Conservation (phyloP, 2,329 filamentous ascomycete species). For the Fusarium cyanostomum region DNA sequence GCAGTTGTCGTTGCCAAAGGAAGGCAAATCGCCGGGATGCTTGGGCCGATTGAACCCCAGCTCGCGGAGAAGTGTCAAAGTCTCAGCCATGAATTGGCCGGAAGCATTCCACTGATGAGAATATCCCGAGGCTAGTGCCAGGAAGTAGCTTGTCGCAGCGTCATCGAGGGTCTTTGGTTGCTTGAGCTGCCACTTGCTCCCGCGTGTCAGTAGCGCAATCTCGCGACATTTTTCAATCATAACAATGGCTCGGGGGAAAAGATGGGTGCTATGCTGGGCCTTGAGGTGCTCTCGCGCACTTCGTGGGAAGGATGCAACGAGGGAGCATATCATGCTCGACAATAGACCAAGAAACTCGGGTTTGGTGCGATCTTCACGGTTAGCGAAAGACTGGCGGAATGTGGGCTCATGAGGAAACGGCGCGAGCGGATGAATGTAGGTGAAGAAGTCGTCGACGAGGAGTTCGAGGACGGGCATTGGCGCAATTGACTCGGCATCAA, state of each 20-base stretch:
- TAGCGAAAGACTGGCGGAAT: slow-evolving; percentile 74
- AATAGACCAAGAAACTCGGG: slow-evolving; percentile 75
- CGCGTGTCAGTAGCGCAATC: slow-evolving; percentile 74
- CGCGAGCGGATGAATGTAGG: slow-evolving; percentile 79
- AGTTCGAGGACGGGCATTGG: slow-evolving; percentile 73
- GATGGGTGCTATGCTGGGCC: slow-evolving; percentile 66
- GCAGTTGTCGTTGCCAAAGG: slow-evolving; percentile 52
- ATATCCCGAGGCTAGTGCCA: slow-evolving; percentile 73
- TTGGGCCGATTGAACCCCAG: slow-evolving; percentile 70
- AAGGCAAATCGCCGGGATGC: slow-evolving; percentile 51
- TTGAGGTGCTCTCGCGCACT: slow-evolving; percentile 76
- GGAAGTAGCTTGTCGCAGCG: slow-evolving; percentile 79
- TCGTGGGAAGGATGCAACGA: slow-evolving; percentile 81
- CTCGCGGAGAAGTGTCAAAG: slow-evolving; percentile 73
- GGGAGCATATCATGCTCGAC: slow-evolving; percentile 75
- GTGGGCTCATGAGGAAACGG: slow-evolving; percentile 84
- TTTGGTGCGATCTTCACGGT: slow-evolving; percentile 72
- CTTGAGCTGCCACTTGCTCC: slow-evolving; percentile 60
- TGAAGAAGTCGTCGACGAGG: slow-evolving; percentile 84
- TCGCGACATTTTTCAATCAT: slow-evolving; percentile 77
- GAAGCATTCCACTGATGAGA: slow-evolving; percentile 74
- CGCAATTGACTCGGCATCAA: slow-evolving; percentile 75
- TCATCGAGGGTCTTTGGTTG: slow-evolving; percentile 61
- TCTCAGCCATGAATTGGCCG: slow-evolving; percentile 77
- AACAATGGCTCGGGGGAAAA: slow-evolving; percentile 74